A percentile compares a stretch with the other conserved stretches of the same genome.
Conservation (phyloP, 139 green algal genomes). For the Parachlorella kessleri region DNA sequence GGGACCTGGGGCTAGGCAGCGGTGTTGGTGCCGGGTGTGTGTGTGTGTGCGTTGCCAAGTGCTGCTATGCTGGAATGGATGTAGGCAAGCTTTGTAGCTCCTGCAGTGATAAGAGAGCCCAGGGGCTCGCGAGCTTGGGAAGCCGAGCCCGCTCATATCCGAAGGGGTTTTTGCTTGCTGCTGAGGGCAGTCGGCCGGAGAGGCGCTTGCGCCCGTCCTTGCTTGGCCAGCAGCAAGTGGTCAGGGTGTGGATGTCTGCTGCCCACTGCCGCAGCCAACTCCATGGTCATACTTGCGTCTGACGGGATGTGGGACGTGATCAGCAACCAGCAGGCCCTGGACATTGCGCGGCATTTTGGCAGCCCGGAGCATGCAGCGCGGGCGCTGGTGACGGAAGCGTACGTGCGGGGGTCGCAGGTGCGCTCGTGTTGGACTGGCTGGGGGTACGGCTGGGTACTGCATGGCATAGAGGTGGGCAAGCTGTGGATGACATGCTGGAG, state of each 20-base stretch:
- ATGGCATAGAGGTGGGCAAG: too few species aligned
- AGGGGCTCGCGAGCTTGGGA: neutral
- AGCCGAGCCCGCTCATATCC: neutral
- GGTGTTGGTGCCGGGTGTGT: neutral
- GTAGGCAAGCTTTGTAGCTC: neutral
- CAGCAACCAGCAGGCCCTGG: constrained; percentile 77
- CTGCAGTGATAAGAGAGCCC: neutral
- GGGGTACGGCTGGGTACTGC: too few species aligned
- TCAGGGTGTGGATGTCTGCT: neutral
- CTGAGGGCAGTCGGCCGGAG: neutral
- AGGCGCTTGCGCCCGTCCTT: neutral
- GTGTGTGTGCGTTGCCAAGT: neutral
- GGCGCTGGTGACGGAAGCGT: constrained; percentile 76
- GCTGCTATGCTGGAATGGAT: neutral
- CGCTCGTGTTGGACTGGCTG: too few species aligned
- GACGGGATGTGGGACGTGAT: constrained; percentile 97
- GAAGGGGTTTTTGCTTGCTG: neutral
- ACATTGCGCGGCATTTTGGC: constrained; percentile 18
- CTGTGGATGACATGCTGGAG: too few species aligned
- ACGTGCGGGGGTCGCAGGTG: constrained; percentile 60
- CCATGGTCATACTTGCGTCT: constrained; percentile 86
- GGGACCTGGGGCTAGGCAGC: neutral
- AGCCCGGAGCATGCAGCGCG: constrained; percentile 64
- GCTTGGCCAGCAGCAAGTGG: neutral
- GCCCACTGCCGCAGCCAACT: constrained; percentile 38